Conservation (phyloP, 441 rosid genomes). For the Daphne laureola region DNA sequence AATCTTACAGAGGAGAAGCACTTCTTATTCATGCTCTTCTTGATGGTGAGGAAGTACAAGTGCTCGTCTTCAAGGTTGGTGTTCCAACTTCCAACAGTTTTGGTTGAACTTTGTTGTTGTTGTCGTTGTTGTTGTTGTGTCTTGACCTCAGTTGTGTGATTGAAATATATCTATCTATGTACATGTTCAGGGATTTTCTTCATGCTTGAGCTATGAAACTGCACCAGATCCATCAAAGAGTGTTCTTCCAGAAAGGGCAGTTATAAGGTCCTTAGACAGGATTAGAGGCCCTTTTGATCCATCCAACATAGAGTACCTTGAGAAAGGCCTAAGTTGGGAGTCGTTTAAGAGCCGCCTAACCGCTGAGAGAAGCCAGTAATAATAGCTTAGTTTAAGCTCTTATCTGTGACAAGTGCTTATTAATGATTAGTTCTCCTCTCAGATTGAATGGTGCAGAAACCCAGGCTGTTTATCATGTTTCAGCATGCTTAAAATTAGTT, state of each 20-base stretch:
- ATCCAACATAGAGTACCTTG: constrained; percentile 47
- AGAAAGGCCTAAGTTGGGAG: constrained; percentile 43
- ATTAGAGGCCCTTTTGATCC: constrained; percentile 79
- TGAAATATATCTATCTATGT: neutral
- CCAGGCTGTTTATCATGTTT: too few species aligned
- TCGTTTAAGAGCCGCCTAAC: constrained; percentile 32
- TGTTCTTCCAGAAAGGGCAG: constrained; percentile 68
- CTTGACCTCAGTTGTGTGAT: too few species aligned
- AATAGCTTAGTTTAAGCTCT: too few species aligned
- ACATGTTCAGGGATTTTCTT: constrained; percentile 62
- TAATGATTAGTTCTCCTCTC: too few species aligned
- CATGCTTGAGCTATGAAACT: constrained; percentile 65
- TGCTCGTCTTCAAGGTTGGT: constrained; percentile 62
- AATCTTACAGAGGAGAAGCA: constrained; percentile 56
- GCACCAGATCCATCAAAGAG: constrained; percentile 73
- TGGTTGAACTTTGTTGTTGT: neutral
- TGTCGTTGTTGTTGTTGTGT: too few species aligned
- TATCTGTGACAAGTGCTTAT: too few species aligned
- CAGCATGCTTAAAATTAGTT: too few species aligned
- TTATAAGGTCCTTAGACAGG: constrained; percentile 52
- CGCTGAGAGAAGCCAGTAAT: neutral
- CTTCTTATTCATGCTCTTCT: constrained; percentile 57
- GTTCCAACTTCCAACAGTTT: neutral
- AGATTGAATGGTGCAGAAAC: too few species aligned
- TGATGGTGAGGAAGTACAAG: constrained; percentile 47